Base-by-base conservation (phyloP, 2,329 filamentous ascomycete genomes). In the Coleophoma crateriformis region DNA sequence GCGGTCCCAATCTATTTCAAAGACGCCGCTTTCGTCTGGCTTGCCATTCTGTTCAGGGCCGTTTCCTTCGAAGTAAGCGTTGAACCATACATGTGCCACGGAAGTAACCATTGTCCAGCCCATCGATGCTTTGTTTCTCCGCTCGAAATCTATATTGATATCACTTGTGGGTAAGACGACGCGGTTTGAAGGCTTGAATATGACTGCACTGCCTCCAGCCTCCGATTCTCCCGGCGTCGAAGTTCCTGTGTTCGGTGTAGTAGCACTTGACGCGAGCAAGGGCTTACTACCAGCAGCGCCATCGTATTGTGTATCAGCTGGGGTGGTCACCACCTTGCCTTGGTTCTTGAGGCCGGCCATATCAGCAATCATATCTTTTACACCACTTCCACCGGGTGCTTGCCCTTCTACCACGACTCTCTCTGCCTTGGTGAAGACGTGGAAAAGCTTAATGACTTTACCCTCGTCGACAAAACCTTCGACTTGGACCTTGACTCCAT, bases 81-180 rank as follows among this genome's bases (percentile, higher is more conserved):
- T 99, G 74, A 96, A 96, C 94, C 94, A 99, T 14, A 96, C 88
- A 62, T 97, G 92, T 0, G 91, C 91, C 10, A 97, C 85, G 0
- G 91, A 85, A 0, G 92, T 96, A 3, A 96, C 90, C 84, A 97
- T 89, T 0, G 89, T 90, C 58, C 89, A 80, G 1, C 90, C 87
- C 60, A 87, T 88, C 4, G 81, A 79, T 1, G 87, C 83, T 61
- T 85, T 87, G 68, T 90, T 95, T 34, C 91, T 83, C 7, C 90
- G 81, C 69, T 97, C 91, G 20, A 96, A 82, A 45, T 90, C 85
- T 56, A 97, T 87, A 65, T 95, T 96, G 58, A 97, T 78, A 63
- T 97, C 94, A 65, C 86, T 90, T 43, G 84, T 88, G 1, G 87
- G 82, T 1, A 97, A 68, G 7, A 85, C 77, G 5, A 97, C 72